Percentiles rank a stretch among this genome's conserved stretches.
phyloP scores from a whole-genome alignment of 1,139 yeast genomes.

The Pichiaceae sp. region DNA sequence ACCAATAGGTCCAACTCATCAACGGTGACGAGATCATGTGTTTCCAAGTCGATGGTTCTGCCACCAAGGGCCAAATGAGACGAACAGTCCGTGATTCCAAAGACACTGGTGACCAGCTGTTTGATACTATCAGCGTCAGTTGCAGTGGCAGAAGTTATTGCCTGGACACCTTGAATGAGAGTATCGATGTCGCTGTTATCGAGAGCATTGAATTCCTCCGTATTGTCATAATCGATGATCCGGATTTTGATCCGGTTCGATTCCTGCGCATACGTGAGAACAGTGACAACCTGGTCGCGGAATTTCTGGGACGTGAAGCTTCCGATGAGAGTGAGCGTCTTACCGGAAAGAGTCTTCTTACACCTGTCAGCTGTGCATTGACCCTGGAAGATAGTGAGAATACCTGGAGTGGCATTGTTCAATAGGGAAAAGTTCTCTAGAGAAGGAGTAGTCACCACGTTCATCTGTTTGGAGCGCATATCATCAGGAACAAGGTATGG shows the following conservation, averaged over 20 bases:
- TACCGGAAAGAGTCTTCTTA: neutral
- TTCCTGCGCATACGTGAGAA: conserved; percentile 22
- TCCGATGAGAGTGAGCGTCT: conserved; percentile 50
- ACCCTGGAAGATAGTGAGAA: neutral
- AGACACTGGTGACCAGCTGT: conserved; percentile 6
- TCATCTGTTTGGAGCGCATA: conserved; percentile 4
- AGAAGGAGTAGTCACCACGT: neutral
- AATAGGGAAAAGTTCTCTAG: neutral
- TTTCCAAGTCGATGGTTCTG: conserved; percentile 13
- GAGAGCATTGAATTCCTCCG: conserved; percentile 5
- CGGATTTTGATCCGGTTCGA: conserved; percentile 28
- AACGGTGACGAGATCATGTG: conserved; percentile 3
- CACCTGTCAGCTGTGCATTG: neutral
- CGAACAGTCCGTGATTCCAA: conserved; percentile 1
- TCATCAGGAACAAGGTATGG: conserved; percentile 27
- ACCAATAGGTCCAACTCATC: conserved; percentile 16
- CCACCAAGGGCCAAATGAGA: conserved; percentile 19
- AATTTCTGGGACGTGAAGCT: conserved; percentile 33
- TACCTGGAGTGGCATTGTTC: neutral
- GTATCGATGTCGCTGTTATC: neutral
- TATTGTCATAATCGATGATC: conserved; percentile 21
- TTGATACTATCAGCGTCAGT: neutral
- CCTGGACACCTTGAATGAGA: conserved; percentile 2
- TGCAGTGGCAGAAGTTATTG: neutral
- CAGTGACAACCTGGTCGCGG: conserved; percentile 34